These are phyloP conservation scores for Debaryomyces coudertii DNA, from an alignment of 1,139 yeast species.

Conservation along the genomic window DNA sequence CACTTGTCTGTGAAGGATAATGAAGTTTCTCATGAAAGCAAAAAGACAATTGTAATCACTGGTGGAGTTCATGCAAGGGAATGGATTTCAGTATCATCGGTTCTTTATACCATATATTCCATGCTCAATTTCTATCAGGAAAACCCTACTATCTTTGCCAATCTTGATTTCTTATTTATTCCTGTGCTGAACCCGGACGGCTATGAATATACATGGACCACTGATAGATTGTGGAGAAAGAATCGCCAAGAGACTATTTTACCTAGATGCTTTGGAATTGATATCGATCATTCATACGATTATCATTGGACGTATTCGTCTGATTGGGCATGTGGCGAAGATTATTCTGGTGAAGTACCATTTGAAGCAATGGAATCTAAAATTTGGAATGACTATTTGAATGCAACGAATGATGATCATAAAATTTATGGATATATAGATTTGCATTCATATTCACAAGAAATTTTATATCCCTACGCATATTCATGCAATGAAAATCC, in stretches of 20 bases:
- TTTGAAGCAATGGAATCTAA: slow-evolving; percentile 77
- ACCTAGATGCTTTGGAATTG: slow-evolving; percentile 77
- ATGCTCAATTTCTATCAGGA: slow-evolving; percentile 54
- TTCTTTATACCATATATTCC: slow-evolving; percentile 61
- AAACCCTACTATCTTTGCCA: slow-evolving; percentile 38
- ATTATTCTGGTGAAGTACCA: slow-evolving; percentile 75
- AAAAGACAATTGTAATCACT: slow-evolving; percentile 73
- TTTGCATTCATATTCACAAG: slow-evolving; percentile 84
- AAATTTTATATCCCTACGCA: slow-evolving; percentile 80
- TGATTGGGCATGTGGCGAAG: slow-evolving; percentile 80
- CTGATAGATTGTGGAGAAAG: slow-evolving; percentile 86
- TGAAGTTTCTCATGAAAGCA: slow-evolving; percentile 47
- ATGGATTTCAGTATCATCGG: slow-evolving; percentile 81
- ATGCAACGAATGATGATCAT: slow-evolving; percentile 59
- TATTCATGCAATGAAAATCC: slow-evolving; percentile 74
- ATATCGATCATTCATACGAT: slow-evolving; percentile 82
- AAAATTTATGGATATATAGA: slow-evolving; percentile 77
- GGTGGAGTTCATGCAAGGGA: slow-evolving; percentile 92
- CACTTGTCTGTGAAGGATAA: slow-evolving; percentile 56
- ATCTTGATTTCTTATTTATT: slow-evolving; percentile 70
- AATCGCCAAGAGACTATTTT: slow-evolving; percentile 76
- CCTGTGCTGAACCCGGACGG: slow-evolving; percentile 94
- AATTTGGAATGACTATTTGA: slow-evolving; percentile 66
- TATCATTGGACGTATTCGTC: slow-evolving; percentile 69
- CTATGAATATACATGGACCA: slow-evolving; percentile 77